A percentile compares a stretch with the other conserved stretches of the same genome.
Conservation (phyloP, 495 filamentous ascomycete genomes). For the Hypoxylon rickii region DNA sequence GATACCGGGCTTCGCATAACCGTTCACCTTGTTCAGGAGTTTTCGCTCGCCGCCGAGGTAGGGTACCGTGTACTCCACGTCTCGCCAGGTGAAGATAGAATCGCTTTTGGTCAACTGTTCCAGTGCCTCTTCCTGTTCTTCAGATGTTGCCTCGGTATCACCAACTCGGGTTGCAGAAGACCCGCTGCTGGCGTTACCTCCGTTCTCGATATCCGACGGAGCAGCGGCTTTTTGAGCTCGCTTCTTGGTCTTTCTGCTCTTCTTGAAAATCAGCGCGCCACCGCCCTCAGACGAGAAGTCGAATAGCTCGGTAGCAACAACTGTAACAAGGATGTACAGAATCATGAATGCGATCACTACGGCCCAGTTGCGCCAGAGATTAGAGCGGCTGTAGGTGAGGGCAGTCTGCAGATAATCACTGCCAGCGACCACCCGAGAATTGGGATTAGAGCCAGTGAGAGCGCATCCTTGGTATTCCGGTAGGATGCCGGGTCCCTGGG, state of each 20-base stretch:
- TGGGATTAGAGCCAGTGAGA: slow-evolving; percentile 58
- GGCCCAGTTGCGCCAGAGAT: slow-evolving; percentile 84
- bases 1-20: slow-evolving; percentile 76
- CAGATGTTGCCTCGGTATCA: slow-evolving; percentile 28
- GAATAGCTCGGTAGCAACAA: slow-evolving; percentile 49
- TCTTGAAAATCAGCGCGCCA: slow-evolving; percentile 71
- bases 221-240: slow-evolving; percentile 49
- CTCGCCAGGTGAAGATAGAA: slow-evolving; percentile 74
- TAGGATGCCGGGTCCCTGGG: slow-evolving; percentile 54
- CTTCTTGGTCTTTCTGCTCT: slow-evolving; percentile 62
- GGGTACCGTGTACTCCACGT: slow-evolving; percentile 74
- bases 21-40: slow-evolving; percentile 69
- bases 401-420: slow-evolving; percentile 59
- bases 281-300: slow-evolving; percentile 52
- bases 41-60: slow-evolving; percentile 71
- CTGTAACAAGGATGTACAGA: slow-evolving; percentile 70
- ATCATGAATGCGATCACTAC: slow-evolving; percentile 72
- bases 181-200: slow-evolving; percentile 12
- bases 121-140: slow-evolving; percentile 58
- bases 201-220: slow-evolving; percentile 51
- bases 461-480: slow-evolving; percentile 65
- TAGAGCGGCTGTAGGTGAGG: slow-evolving; percentile 63
- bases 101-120: slow-evolving; percentile 63
- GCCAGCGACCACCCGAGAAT: slow-evolving; percentile 55
- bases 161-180: slow-evolving; percentile 26